These are phyloP conservation scores for Phylloporus rhodoxanthus DNA, from an alignment of 768 basidiomycete genomes.

Conservation along the genomic window DNA sequence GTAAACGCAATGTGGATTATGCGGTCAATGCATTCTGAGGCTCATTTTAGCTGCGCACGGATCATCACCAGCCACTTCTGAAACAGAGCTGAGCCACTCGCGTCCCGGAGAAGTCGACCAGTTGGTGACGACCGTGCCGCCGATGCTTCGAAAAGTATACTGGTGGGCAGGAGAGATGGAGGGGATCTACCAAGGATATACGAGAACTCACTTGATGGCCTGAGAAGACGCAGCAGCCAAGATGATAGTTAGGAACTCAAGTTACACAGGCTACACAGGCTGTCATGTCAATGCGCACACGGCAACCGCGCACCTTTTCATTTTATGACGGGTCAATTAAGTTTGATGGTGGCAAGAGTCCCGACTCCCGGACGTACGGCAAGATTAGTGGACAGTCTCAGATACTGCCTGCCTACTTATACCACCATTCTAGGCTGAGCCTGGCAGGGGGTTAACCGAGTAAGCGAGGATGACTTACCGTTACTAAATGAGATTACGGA, in stretches of 20 bases:
- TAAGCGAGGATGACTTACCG: slow-evolving; percentile 12
- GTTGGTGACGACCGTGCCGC: slow-evolving; percentile 35
- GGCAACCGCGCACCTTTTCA: slow-evolving; percentile 19
- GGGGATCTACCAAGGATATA: slow-evolving; percentile 52
- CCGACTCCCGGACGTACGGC: neutral
- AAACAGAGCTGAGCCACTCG: slow-evolving; percentile 46
- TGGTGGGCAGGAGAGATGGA: slow-evolving; percentile 61
- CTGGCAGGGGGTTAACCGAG: slow-evolving; percentile 10
- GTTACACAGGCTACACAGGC: no score
- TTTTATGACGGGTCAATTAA: slow-evolving; percentile 18
- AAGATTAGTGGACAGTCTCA: neutral
- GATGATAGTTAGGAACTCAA: slow-evolving; percentile 8
- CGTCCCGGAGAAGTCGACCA: slow-evolving; percentile 41
- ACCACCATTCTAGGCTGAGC: neutral
- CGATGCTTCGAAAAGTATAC: slow-evolving; percentile 59
- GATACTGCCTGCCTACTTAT: neutral
- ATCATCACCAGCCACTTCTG: slow-evolving; percentile 57
- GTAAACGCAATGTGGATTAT: slow-evolving; percentile 25
- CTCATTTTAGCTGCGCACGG: slow-evolving; percentile 42
- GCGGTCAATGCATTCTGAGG: neutral
- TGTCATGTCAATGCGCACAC: neutral
- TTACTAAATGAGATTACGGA: slow-evolving; percentile 27
- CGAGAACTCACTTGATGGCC: slow-evolving; percentile 38
- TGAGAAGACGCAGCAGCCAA: slow-evolving; percentile 17
- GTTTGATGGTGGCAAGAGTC: slow-evolving; percentile 8